Evolutionary conservation across 2,329 filamentous ascomycete genomes (phyloP), one percentile per base, ranked within the genome.

Genomic region (Fusarium pilosicola): DNA sequence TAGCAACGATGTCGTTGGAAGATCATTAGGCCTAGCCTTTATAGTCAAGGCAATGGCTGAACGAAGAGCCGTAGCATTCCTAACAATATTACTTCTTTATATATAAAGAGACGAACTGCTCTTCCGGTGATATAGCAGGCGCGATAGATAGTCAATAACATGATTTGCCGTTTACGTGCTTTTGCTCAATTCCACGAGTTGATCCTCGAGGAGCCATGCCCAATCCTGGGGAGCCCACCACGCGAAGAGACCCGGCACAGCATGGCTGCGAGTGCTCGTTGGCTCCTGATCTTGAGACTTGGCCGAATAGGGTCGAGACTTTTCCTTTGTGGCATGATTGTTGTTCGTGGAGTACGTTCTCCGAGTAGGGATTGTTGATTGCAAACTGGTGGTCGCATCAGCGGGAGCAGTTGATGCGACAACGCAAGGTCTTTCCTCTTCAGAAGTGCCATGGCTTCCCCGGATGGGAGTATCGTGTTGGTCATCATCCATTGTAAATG

Each of bases 381-480:
- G 46, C 10, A n/a, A 17, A 6, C 10, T 11, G 10, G 46, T 7
- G 1, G 14, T 30, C 28, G 46, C 3, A 49, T 30, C 15, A 17
- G 28, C 0, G 3, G 20, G 30, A n/a, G 46, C 46, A 9, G 46
- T 30, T 2, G 20, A 30, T 49, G 46, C 28, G 0, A 1, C 14
- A 49, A 13, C 10, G 14, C 20, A 1, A 30, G 46, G 20, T 30
- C 14, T 9, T 7, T 5, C 14, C 20, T 49, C 46, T 5, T 6
- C 2, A n/a, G 10, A 30, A 9, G 7, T 1, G 11, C 20, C 28
- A 11, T 30, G 28, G 14, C 1, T n/a, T 1, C 14, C 3, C 20
- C 3, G 28, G 12, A 3, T 5, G 3, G 46, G 0, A 30, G 46
- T 5, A 18, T 7, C 9, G 3, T n/a, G 4, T 18, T 44, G 42